Base-by-base conservation (phyloP, 768 basidiomycete species). In the Tubosaeta sp. region DNA sequence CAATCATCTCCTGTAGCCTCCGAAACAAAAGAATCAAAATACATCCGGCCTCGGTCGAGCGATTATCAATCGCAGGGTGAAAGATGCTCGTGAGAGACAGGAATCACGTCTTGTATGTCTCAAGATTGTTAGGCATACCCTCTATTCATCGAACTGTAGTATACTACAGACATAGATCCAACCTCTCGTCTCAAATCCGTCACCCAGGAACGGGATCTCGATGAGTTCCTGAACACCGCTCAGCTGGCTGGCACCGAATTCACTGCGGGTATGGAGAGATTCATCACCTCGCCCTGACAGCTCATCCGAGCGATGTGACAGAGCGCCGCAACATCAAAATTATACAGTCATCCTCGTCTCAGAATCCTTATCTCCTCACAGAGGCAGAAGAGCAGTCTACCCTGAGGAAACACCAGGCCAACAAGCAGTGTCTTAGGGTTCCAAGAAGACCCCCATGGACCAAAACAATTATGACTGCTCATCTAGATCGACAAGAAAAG, bases 201-300 rank as follows among this genome's bases (percentile, higher is more conserved):
- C 19, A 99, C 97, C 0, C 95, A 98, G 71, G 95, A 99, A 72
- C 76, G 84, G 50, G 94, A 97, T 74, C 76, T 99, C 17, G 94
- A 97, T 59, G 95, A 95, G 70, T 99, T 99, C 67, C 71, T 99
- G 50, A 95, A 83, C 64, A 97, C 91, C 12, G 97, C 97, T 10
- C 89, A 93, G 61, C 75, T 99, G 50, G 97, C 97, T 13, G 95
- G 88, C 46, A 89, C 89, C 11, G 92, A 99, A 61, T 99, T 99
- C 65, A 91, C 92, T 16, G 95, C 95, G 33, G 95, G 95, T 95
- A 54, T 33, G 81, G 61, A 25, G 29, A 46, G 34, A 34, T 35
- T 39, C 17, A 33, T 46, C 34, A 10, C 13, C 16, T 38, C n/a
- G 35, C 46, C 26, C n/a, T 37, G 22, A 51, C 25, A 45, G 38